These are phyloP conservation scores for Sphaerobolus stellatus DNA, from an alignment of 1,284 basidiomycete species.

Conservation along the genomic window DNA sequence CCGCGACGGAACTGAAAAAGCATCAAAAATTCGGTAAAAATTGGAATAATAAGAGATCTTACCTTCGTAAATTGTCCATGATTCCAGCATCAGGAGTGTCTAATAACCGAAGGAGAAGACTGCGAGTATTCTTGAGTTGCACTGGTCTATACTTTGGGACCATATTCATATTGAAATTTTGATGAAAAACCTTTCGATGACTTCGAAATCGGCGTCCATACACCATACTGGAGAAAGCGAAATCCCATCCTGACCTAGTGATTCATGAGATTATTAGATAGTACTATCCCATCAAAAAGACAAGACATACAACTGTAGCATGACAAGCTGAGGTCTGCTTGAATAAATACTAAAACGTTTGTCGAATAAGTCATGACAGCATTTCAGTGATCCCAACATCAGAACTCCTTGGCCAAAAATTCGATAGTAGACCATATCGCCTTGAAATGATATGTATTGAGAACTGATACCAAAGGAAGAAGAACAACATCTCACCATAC, in stretches of 20 bases:
- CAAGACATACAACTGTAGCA: slow-evolving; percentile 3
- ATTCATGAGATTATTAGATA: background rate
- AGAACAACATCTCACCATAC: background rate
- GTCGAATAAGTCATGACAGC: slow-evolving; percentile 17
- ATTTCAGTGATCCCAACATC: slow-evolving; percentile 19
- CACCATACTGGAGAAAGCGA: background rate
- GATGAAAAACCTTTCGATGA: background rate
- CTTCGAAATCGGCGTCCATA: background rate
- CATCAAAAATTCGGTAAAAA: background rate
- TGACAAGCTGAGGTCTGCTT: slow-evolving; percentile 14
- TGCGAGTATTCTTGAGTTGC: background rate
- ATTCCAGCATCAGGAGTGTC: too few relatives aligned
- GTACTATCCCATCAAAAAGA: background rate
- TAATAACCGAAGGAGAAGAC: background rate
- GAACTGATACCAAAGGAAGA: background rate
- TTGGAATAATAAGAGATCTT: background rate
- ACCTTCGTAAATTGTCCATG: too few relatives aligned
- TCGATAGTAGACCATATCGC: slow-evolving; percentile 21
- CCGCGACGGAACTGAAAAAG: too few relatives aligned
- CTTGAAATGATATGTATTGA: too few relatives aligned
- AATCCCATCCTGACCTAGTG: background rate
- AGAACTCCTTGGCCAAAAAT: slow-evolving; percentile 18
- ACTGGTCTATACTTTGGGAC: background rate
- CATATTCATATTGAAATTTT: background rate
- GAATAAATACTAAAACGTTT: slow-evolving; percentile 19